Evolutionary conservation across 2,329 filamentous ascomycete species (phyloP).

Genomic region (Fusarium camptoceras): DNA sequence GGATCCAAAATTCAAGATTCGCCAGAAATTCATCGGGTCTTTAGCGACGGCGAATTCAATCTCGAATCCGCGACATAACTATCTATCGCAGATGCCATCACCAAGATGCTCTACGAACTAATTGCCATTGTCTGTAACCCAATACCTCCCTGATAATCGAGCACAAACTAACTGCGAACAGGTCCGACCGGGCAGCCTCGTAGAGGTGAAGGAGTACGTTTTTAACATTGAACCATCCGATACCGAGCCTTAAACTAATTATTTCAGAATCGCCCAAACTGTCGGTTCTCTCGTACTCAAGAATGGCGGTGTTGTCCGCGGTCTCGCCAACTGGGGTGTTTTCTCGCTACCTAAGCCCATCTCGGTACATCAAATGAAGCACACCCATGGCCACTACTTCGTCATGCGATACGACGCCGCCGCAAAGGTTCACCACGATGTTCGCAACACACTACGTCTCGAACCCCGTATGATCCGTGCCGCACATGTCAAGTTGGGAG

Average conservation of each 20-base stretch:
- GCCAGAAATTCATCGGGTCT: conserved; percentile 43
- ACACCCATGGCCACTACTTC: conserved; percentile 94
- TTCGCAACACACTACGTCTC: conserved; percentile 80
- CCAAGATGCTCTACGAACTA: conserved; percentile 93
- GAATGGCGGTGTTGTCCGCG: conserved; percentile 88
- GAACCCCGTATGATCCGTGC: conserved; percentile 93
- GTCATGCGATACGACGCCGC: conserved; percentile 95
- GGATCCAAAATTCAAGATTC: conserved; percentile 45
- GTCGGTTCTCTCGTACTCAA: conserved; percentile 85
- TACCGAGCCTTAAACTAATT: conserved; percentile 24
- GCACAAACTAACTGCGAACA: conserved; percentile 53
- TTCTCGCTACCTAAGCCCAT: conserved; percentile 86
- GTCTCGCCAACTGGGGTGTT: conserved; percentile 94
- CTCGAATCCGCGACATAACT: conserved; percentile 32
- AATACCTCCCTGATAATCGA: conserved; percentile 16
- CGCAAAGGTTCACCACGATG: conserved; percentile 75
- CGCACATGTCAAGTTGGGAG: conserved; percentile 86
- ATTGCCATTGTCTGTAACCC: conserved; percentile 88
- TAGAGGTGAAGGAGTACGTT: conserved; percentile 93
- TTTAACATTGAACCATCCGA: conserved; percentile 2
- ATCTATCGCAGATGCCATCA: conserved; percentile 48
- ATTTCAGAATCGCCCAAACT: conserved; percentile 82
- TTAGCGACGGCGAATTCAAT: conserved; percentile 14
- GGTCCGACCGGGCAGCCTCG: conserved; percentile 91
- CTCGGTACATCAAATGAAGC: conserved; percentile 83